These are phyloP conservation scores for Pulveroboletus sp. DNA, from an alignment of 768 basidiomycete species.

Conservation along the genomic window DNA sequence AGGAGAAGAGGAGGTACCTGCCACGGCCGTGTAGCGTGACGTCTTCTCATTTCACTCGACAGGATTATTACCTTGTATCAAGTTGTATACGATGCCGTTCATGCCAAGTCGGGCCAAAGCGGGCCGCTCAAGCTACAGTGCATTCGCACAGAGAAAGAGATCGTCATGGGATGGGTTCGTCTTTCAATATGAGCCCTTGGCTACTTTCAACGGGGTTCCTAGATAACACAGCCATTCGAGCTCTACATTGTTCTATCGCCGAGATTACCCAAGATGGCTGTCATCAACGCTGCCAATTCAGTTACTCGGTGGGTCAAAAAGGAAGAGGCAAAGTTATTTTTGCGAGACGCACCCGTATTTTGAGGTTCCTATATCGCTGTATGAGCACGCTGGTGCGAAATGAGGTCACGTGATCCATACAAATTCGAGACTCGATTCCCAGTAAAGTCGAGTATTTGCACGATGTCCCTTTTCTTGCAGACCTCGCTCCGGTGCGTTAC, in stretches of 20 bases:
- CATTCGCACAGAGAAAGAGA: slow-evolving; percentile 78
- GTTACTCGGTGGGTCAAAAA: slow-evolving; percentile 89
- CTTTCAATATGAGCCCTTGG: background rate
- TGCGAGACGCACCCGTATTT: slow-evolving; percentile 88
- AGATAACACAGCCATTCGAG: slow-evolving; percentile 95
- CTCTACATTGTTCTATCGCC: slow-evolving; percentile 82
- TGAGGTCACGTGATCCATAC: background rate
- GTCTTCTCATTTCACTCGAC: slow-evolving; percentile 6
- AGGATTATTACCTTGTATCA: slow-evolving; percentile 89
- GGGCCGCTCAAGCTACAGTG: slow-evolving; percentile 82
- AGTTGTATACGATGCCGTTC: slow-evolving; percentile 79
- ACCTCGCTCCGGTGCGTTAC: slow-evolving; percentile 15
- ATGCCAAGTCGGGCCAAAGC: slow-evolving; percentile 82
- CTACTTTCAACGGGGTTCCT: background rate
- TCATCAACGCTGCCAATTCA: slow-evolving; percentile 82
- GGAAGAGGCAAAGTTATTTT: slow-evolving; percentile 76
- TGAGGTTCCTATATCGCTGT: slow-evolving; percentile 23
- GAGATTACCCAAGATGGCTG: slow-evolving; percentile 80
- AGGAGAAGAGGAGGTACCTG: slow-evolving; percentile 56
- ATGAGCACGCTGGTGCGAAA: background rate
- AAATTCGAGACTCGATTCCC: background rate
- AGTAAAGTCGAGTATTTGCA: background rate
- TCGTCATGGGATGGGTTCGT: slow-evolving; percentile 91
- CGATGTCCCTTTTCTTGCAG: slow-evolving; percentile 23
- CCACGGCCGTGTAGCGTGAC: background rate